Evolutionary conservation across 2,329 filamentous ascomycete genomes (phyloP), one percentile per base, ranked within the genome.

Genomic region (Cladobotryum protrusum): DNA sequence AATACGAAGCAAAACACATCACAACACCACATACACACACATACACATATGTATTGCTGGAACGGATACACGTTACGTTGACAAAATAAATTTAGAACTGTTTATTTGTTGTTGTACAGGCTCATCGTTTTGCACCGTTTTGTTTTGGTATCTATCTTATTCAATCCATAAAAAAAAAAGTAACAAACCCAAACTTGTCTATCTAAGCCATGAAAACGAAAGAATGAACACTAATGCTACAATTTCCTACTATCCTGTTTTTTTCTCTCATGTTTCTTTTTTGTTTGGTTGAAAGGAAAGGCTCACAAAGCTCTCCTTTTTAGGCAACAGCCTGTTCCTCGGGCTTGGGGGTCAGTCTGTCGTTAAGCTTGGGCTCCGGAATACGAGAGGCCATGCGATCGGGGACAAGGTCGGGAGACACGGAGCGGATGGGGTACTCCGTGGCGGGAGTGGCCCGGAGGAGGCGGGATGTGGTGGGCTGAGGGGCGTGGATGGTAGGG

Each of bases 341-440:
- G 4, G 73, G 74, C 48, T 71, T 74, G 2, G 75, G 75, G 7
- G 75, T 78, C 54, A 77, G 57, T 20, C 75, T 67, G 48, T 66
- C 61, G 57, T 62, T 67, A 37, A 77, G 64, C 15, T 64, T 66
- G 9, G 75, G 72, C 49, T 77, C 75, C 9, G 73, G 71, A 37
- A 81, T 75, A 47, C 79, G 75, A 49, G 78, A 76, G 6, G 76
- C 77, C 79, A 82, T 83, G 47, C 79, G 73, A 60, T 84, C 81
- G 12, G 79, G 80, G n/a, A 83, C 63, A 43, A 84, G 67, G 43
- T 84, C 81, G 1, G 78, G 78, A 3, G 79, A 82, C 20, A 75
- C 71, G 18, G 77, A 79, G 36, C 79, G 71, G 32, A 80, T 58
- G 4, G 75, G 75, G 56, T 78, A 79, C 58, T 81, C 78, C 5